Conservation (phyloP, 1,284 basidiomycete species). For the Wallemia mellicola region DNA sequence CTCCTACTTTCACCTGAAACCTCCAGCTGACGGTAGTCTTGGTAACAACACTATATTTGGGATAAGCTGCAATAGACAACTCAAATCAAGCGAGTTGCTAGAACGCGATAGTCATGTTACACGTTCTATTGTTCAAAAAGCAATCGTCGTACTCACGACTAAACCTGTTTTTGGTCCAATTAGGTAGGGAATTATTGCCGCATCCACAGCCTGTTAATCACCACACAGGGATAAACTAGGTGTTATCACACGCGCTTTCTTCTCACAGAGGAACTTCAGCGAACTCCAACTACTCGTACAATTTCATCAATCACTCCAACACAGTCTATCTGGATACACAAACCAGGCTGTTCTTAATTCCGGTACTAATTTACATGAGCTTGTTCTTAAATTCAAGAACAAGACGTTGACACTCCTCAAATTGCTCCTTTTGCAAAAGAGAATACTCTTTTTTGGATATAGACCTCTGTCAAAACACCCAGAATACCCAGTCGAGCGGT, state of each 20-base stretch:
- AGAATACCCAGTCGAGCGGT: constrained; percentile 79
- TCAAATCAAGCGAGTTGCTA: constrained; percentile 48
- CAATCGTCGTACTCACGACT: constrained; percentile 72
- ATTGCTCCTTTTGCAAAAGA: constrained; percentile 68
- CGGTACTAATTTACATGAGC: constrained; percentile 74
- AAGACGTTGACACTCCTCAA: constrained; percentile 82
- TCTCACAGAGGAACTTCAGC: constrained; percentile 60
- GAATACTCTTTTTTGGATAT: constrained; percentile 16
- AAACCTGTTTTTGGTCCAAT: constrained; percentile 29
- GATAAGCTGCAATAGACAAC: constrained; percentile 90
- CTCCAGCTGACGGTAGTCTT: constrained; percentile 16
- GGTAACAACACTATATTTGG: constrained; percentile 46
- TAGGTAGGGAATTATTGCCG: constrained; percentile 27
- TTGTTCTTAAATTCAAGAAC: constrained; percentile 79
- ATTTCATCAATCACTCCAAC: constrained; percentile 42
- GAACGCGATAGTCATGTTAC: constrained; percentile 66
- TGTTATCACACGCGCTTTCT: constrained; percentile 74
- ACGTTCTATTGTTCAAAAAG: constrained; percentile 86
- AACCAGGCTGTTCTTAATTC: constrained; percentile 50
- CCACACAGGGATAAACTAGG: constrained; percentile 68
- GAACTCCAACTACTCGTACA: constrained; percentile 55
- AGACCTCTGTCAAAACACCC: constrained; percentile 22
- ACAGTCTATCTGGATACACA: constrained; percentile 12
- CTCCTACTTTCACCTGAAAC: constrained; percentile 63
- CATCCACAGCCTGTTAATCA: too few species aligned